Conservation (phyloP, 345 rosid species). For the Punica granatum region DNA sequence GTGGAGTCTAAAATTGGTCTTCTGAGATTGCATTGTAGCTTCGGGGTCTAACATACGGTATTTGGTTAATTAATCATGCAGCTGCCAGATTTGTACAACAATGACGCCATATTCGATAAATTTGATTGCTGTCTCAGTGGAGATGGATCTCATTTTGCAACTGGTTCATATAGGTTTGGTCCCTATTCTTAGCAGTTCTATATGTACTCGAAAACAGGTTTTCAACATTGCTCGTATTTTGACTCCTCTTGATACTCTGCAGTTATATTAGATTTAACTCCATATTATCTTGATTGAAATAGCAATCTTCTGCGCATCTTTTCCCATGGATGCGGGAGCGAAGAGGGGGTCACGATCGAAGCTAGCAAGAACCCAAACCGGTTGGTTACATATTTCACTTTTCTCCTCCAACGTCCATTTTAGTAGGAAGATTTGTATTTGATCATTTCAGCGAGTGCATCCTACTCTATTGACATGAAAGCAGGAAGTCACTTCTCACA, state of each 20-base stretch:
- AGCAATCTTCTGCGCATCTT: slow-evolving; percentile 55
- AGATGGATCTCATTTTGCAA: slow-evolving; percentile 51
- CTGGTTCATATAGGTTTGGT: slow-evolving; percentile 63
- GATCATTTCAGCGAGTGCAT: not conserved
- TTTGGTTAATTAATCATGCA: slow-evolving; percentile 23
- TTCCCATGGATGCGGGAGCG: slow-evolving; percentile 33
- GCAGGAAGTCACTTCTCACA: slow-evolving; percentile 32
- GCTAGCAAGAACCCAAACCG: slow-evolving; percentile 42
- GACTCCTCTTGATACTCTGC: not conserved
- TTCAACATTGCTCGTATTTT: not conserved
- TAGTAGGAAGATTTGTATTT: not conserved
- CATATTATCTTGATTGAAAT: slow-evolving; percentile 12
- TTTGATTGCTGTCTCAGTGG: slow-evolving; percentile 62
- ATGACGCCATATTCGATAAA: slow-evolving; percentile 61
- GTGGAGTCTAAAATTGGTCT: not conserved
- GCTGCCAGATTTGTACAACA: slow-evolving; percentile 51
- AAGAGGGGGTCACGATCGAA: slow-evolving; percentile 41
- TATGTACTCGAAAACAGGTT: slow-evolving; percentile 2
- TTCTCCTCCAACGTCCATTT: not conserved
- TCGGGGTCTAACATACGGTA: slow-evolving; percentile 6
- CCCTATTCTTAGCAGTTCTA: slow-evolving; percentile 5
- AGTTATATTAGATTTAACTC: slow-evolving; percentile 10
- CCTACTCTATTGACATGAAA: not conserved
- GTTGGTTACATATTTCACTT: not conserved
- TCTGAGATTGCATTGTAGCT: not conserved